phyloP scores from a whole-genome alignment of 2,329 filamentous ascomycete genomes.

The Colletotrichum tropicale region DNA sequence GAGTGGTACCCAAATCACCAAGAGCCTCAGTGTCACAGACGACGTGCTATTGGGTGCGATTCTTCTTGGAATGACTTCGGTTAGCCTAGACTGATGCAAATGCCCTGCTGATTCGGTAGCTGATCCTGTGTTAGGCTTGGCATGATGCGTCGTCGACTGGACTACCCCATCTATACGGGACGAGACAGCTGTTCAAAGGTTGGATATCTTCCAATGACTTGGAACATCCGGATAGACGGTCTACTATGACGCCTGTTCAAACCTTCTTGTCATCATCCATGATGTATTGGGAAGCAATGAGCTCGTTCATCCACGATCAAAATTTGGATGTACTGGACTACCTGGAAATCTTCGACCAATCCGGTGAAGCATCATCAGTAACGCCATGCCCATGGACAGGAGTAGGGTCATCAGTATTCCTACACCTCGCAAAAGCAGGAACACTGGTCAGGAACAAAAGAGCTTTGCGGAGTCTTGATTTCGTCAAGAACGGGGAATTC shows the following conservation, averaged over 20 bases:
- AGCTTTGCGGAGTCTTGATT: neutral
- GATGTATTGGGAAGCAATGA: neutral
- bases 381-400: neutral
- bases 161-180: neutral
- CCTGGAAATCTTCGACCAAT: neutral
- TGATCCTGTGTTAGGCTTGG: neutral
- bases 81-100: neutral
- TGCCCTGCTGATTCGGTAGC: neutral
- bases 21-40: neutral
- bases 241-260: neutral
- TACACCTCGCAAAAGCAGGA: neutral
- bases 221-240: accelerated
- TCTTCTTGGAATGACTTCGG: neutral
- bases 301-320: neutral
- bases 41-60: neutral
- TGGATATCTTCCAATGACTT: neutral
- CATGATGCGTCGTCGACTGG: neutral
- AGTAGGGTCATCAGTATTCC: neutral
- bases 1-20: neutral
- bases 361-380: neutral
- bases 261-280: neutral
- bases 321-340: neutral
- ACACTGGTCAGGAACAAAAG: neutral
- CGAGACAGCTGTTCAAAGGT: neutral
- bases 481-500: neutral